These are phyloP conservation scores for Fusarium denticulatum DNA, from an alignment of 2,329 filamentous ascomycete genomes.

Conservation along the genomic window DNA sequence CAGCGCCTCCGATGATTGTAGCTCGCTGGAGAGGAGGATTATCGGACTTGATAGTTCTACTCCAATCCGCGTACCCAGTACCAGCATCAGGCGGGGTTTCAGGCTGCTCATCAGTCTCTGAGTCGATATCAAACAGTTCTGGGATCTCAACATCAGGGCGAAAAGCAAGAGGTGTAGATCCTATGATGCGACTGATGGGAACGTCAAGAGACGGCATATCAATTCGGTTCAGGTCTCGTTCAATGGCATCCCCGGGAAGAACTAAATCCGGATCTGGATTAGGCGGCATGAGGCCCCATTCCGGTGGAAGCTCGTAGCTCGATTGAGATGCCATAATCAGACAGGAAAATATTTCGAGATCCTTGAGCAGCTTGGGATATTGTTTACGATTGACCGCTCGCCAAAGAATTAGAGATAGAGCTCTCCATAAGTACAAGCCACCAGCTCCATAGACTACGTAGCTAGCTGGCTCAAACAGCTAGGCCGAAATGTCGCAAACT, in stretches of 20 bases:
- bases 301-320: neutral
- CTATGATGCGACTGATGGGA: neutral
- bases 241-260: neutral
- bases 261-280: neutral
- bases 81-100: neutral
- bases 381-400: neutral
- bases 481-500: too few relatives aligned
- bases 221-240: neutral
- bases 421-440: neutral
- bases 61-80: rapidly evolving
- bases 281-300: neutral
- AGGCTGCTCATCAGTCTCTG: rapidly evolving
- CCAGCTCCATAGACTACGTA: neutral
- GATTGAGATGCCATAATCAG: neutral
- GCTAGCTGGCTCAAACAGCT: neutral
- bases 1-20: neutral
- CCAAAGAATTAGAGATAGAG: rapidly evolving
- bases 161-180: neutral
- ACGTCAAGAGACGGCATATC: neutral
- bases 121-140: neutral
- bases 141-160: neutral
- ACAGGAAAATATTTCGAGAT: neutral
- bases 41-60: neutral
- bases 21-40: neutral
- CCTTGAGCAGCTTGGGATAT: rapidly evolving